phyloP scores from a whole-genome alignment of 2,329 filamentous ascomycete genomes.

The Fusarium lyarnte region DNA sequence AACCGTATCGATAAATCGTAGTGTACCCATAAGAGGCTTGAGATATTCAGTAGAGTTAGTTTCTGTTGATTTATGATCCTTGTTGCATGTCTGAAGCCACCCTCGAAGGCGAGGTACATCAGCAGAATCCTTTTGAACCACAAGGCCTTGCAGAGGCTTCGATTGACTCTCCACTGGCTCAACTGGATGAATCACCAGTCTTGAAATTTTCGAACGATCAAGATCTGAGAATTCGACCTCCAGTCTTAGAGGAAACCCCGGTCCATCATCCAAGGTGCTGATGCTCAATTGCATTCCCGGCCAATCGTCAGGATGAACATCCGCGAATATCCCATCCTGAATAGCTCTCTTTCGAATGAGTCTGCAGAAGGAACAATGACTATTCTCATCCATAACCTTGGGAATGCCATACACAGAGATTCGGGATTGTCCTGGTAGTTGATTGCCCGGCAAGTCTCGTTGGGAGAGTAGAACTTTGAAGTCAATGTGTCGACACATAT shows the following conservation, averaged over 20 bases:
- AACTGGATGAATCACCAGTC: not conserved
- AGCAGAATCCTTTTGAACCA: not conserved
- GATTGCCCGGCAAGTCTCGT: slow-evolving; percentile 9
- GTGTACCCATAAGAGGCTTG: not conserved
- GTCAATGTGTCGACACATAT: slow-evolving; percentile 21
- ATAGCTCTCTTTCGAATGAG: not conserved
- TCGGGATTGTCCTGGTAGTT: slow-evolving; percentile 5
- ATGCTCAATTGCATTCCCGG: not conserved
- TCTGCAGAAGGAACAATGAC: slow-evolving; percentile 3
- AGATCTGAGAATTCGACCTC: slow-evolving; percentile 5
- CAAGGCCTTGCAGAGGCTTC: not conserved
- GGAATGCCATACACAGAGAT: not conserved
- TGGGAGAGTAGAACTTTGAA: not conserved
- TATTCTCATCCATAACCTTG: not conserved
- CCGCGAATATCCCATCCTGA: not conserved
- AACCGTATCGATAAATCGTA: not conserved
- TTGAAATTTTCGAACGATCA: not conserved
- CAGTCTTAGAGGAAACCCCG: not conserved
- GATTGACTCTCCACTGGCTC: not conserved
- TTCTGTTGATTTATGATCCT: not conserved
- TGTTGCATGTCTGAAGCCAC: not conserved
- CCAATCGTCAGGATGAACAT: not conserved
- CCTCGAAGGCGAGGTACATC: not conserved
- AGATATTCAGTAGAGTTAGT: not conserved
- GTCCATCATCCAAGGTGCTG: not conserved